Evolutionary conservation across 2,329 filamentous ascomycete genomes (phyloP).

Genomic region (Aspergillus latus): DNA sequence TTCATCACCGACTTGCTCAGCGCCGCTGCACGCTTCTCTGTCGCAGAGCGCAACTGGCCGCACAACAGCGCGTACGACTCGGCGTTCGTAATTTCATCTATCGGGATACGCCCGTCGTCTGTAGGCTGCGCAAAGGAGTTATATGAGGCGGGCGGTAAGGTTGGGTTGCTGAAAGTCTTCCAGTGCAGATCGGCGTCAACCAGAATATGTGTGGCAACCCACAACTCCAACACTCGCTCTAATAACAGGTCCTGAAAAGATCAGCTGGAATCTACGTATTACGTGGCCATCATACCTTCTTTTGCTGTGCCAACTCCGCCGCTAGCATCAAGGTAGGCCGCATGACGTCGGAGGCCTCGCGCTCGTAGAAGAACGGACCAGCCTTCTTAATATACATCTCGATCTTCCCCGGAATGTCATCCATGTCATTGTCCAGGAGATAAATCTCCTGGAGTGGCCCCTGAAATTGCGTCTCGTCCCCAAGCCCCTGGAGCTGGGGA

Average conservation of each 20-base stretch:
- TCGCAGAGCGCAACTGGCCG: constrained; percentile 55
- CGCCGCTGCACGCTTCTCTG: constrained; percentile 55
- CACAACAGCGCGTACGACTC: constrained; percentile 53
- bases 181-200: constrained; percentile 50
- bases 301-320: constrained; percentile 38
- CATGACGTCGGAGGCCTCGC: constrained; percentile 54
- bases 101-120: constrained; percentile 42
- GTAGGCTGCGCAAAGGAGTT: constrained; percentile 39
- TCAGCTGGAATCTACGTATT: background rate
- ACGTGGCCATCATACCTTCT: constrained; percentile 32
- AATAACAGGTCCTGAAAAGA: constrained; percentile 47
- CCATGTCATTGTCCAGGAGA: constrained; percentile 51
- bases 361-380: constrained; percentile 47
- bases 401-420: constrained; percentile 53
- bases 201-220: constrained; percentile 57
- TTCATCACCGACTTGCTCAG: constrained; percentile 58
- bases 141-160: constrained; percentile 36
- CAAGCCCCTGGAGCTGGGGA: constrained; percentile 43
- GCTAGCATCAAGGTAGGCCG: constrained; percentile 48
- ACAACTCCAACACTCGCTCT: constrained; percentile 55
- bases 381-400: constrained; percentile 56
- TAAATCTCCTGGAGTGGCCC: constrained; percentile 44
- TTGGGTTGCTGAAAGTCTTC: constrained; percentile 52
- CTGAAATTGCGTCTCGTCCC: constrained; percentile 41
- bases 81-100: constrained; percentile 40